phyloP scores from a whole-genome alignment of 768 basidiomycete genomes.

The Boletus subcaerulescens region DNA sequence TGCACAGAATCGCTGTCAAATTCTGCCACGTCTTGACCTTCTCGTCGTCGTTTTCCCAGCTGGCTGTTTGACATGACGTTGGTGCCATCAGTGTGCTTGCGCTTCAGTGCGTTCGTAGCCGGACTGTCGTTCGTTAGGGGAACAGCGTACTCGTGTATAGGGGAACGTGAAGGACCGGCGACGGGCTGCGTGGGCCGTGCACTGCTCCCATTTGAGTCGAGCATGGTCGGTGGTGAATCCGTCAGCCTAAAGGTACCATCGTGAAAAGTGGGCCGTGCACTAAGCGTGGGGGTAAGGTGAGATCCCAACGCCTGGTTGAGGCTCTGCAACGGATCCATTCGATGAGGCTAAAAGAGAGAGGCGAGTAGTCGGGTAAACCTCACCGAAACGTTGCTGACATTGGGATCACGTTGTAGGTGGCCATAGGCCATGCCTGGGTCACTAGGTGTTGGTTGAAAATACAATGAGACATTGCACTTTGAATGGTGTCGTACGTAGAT shows the following conservation, averaged over 20 bases:
- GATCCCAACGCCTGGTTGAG: conserved; percentile 59
- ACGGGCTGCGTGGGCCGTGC: conserved; percentile 27
- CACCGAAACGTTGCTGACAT: conserved; percentile 58
- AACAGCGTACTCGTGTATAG: conserved; percentile 33
- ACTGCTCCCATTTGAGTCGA: conserved; percentile 25
- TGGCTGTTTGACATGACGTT: conserved; percentile 20
- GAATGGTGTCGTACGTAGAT: neutral
- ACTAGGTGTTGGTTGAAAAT: conserved; percentile 35
- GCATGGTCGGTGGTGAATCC: conserved; percentile 32
- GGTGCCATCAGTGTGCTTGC: conserved; percentile 47
- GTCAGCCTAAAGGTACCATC: conserved; percentile 28
- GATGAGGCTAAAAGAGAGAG: conserved; percentile 22
- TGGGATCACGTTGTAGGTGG: conserved; percentile 57
- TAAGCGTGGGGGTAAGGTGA: conserved; percentile 43
- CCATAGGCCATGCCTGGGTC: conserved; percentile 61
- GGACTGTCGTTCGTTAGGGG: conserved; percentile 27
- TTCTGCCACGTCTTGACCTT: conserved; percentile 26
- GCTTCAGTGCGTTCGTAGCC: conserved; percentile 28
- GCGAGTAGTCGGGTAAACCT: conserved; percentile 29
- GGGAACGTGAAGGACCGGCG: conserved; percentile 30
- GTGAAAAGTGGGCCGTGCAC: conserved; percentile 31
- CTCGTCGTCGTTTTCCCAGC: conserved; percentile 31
- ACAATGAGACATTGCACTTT: conserved; percentile 11
- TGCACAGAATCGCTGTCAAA: conserved; percentile 40
- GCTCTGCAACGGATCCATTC: conserved; percentile 36